phyloP scores from a whole-genome alignment of 2,329 filamentous ascomycete species.

The Aureobasidium sp. region DNA sequence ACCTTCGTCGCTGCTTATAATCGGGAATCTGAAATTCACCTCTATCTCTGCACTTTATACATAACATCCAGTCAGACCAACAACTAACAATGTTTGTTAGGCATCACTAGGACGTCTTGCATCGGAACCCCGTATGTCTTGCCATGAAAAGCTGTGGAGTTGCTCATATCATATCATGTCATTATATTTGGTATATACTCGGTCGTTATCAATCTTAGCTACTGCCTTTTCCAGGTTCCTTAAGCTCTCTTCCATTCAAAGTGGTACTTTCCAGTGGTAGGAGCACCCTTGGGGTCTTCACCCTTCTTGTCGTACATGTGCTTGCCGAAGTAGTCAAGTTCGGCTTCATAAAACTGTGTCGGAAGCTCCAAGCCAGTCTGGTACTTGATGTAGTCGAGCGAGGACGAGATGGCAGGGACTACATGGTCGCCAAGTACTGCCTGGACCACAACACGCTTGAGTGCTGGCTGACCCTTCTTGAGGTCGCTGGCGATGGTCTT shows the following conservation, averaged over 20 bases:
- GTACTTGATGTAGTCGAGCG: conserved; percentile 60
- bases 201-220: not conserved
- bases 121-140: not conserved
- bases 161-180: conserved; percentile 6
- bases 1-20: conserved; percentile 44
- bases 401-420: conserved; percentile 52
- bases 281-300: conserved; percentile 42
- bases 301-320: conserved; percentile 56
- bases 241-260: conserved; percentile 52
- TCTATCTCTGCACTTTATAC: not conserved
- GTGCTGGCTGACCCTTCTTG: conserved; percentile 38
- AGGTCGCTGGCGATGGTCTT: conserved; percentile 47
- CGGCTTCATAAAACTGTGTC: conserved; percentile 61
- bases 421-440: conserved; percentile 51
- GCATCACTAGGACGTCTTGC: not conserved
- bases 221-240: not conserved
- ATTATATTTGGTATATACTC: conserved; percentile 3
- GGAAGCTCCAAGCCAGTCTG: conserved; percentile 51
- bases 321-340: conserved; percentile 62
- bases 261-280: conserved; percentile 51
- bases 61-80: not conserved
- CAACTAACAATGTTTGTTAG: not conserved
- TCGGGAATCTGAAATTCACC: conserved; percentile 34
- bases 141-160: no score
- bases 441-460: conserved; percentile 51